Percentiles rank a stretch among this genome's conserved stretches.
These are phyloP conservation scores for Paraphoma chrysanthemicola DNA, from an alignment of 2,329 filamentous ascomycete genomes.

Conservation along the genomic window DNA sequence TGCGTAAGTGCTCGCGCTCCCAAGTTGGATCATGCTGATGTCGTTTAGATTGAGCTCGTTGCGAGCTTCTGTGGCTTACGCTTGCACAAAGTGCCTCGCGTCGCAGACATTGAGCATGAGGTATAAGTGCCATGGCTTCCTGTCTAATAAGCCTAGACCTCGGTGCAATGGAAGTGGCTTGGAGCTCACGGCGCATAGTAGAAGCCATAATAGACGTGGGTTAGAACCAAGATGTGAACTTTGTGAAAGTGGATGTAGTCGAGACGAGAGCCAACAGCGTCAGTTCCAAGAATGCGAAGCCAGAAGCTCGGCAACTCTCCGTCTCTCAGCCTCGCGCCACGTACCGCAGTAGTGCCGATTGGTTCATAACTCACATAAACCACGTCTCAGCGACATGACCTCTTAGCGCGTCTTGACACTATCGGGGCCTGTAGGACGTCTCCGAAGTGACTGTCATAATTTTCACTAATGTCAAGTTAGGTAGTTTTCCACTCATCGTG, in stretches of 20 bases:
- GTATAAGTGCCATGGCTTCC: conserved; percentile 19
- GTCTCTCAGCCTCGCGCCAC: not conserved
- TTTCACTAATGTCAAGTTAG: not conserved
- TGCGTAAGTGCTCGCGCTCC: conserved; percentile 37
- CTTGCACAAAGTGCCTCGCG: conserved; percentile 37
- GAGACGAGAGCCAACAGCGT: not conserved
- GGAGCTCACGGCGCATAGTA: not conserved
- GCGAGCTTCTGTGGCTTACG: conserved; percentile 35
- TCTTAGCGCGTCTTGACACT: not conserved
- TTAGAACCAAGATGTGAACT: too few species aligned
- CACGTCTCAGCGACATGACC: not conserved
- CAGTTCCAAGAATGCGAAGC: not conserved
- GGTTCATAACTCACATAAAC: not conserved
- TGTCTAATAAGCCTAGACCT: not conserved
- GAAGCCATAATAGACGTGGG: not conserved
- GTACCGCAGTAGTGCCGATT: not conserved
- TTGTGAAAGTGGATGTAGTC: not conserved
- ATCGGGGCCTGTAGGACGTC: not conserved
- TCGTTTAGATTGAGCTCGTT: conserved; percentile 36
- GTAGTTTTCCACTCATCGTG: not conserved
- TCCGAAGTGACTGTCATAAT: not conserved
- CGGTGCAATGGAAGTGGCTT: not conserved
- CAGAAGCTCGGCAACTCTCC: not conserved
- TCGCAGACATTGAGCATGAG: conserved; percentile 43
- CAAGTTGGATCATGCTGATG: conserved; percentile 7